Conservation (phyloP, 2,329 filamentous ascomycete genomes). For the Leptosphaerulina australis region DNA sequence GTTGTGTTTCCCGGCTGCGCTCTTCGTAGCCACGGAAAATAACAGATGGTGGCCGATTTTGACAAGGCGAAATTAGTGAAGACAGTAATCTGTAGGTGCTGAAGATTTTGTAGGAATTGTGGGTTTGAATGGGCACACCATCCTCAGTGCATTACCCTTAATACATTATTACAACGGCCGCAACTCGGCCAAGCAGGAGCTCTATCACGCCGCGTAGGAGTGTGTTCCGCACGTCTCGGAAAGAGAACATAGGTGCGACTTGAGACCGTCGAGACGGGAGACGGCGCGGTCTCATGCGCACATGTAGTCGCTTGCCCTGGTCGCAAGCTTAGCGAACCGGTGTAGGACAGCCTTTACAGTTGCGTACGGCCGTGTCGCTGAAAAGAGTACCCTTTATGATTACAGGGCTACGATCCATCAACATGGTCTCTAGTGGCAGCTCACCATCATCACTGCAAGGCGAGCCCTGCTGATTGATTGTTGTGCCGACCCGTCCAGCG, state of each 20-base stretch:
- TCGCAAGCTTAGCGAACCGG: neutral
- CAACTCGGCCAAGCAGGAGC: neutral
- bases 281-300: conserved; percentile 12
- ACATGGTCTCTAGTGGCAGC: conserved; percentile 1
- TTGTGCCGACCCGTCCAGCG: neutral
- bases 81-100: neutral
- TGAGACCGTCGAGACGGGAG: conserved; percentile 3
- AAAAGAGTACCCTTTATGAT: neutral
- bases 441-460: neutral
- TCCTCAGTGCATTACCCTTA: neutral
- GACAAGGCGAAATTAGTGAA: neutral
- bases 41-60: too few relatives aligned
- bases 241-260: conserved; percentile 1
- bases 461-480: neutral
- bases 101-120: neutral
- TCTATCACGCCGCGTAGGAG: conserved; percentile 4
- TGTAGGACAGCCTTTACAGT: neutral
- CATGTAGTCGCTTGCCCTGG: conserved; percentile 26
- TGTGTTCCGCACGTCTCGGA: neutral
- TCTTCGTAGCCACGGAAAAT: neutral
- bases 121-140: neutral
- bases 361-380: neutral
- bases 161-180: conserved; percentile 17
- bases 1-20: neutral
- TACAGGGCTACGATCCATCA: neutral